Base-by-base conservation (phyloP, 2,329 filamentous ascomycete genomes). In the Trichoderma sp. region DNA sequence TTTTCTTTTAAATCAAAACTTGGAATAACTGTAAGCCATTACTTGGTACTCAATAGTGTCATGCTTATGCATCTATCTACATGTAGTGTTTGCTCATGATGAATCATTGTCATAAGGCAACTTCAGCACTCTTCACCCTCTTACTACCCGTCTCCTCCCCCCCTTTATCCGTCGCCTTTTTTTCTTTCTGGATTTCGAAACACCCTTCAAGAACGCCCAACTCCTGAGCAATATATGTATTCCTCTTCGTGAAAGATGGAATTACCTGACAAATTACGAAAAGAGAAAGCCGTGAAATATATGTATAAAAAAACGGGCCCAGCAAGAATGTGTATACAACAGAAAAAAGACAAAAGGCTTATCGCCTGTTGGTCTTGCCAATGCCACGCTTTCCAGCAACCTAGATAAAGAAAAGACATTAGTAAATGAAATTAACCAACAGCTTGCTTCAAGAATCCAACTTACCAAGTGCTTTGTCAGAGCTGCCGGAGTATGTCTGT, bases 331-430 rank as follows among this genome's bases (percentile, higher is more conserved):
- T 67, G 27, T 27, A 55, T 37, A 35, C 27, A 33, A 5, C 27
- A 56, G 29, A 55, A 43, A 43, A 31, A 49, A 14, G 5, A 5
- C 4, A 31, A 43, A 43, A 47, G 16, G 53, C 55, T 85, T 85
- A 92, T 80, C 90, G 88, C 74, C 90, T 88, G 76, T 88, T 83
- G 70, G 93, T 95, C 86, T 96, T 97, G 82, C 96, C 95, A 78
- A 97, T 94, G 72, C 92, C 91, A 80, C 96, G 91, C 87, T 98
- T 99, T 76, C 96, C 96, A 71, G 92, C 86, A 79, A 93, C 89
- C 92, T 67, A 43, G 94, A 58, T 13, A 16, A 27, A 21, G 52
- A 14, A 62, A 55, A 47, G 24, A 8, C 10, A 35, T 70, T 68
- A 70, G 69, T 31, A 49, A 24, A 24, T 31, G 61, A 13, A 61